Percentiles rank a stretch among this genome's conserved stretches.
These are phyloP conservation scores for Dactylellina parvicollis DNA, from an alignment of 2,329 filamentous ascomycete genomes.

Conservation along the genomic window DNA sequence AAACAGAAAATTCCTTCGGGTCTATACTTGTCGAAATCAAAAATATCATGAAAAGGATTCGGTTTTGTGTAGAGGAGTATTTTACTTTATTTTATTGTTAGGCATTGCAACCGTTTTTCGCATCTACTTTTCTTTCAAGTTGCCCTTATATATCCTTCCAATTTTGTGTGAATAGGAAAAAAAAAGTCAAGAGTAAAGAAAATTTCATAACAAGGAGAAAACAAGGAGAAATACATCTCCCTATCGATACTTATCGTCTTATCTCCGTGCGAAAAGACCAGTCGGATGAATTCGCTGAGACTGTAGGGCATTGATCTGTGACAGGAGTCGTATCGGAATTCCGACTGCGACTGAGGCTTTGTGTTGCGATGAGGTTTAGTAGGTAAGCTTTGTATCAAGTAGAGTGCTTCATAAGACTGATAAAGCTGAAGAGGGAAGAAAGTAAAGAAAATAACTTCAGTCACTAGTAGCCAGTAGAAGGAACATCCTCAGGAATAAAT, in stretches of 20 bases:
- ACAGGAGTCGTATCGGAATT: constrained; percentile 1
- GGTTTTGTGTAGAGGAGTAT: constrained; percentile 14
- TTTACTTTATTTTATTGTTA: no score
- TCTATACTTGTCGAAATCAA: constrained; percentile 4
- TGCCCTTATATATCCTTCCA: background rate
- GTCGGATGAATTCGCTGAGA: constrained; percentile 17
- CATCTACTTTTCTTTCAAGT: background rate
- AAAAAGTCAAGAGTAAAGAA: background rate
- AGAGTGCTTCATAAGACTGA: background rate
- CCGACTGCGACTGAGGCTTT: constrained; percentile 25
- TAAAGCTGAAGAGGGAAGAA: background rate
- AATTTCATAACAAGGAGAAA: background rate
- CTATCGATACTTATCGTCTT: constrained; percentile 1
- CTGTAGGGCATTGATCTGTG: background rate
- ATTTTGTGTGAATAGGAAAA: constrained; percentile 8
- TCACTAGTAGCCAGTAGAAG: background rate
- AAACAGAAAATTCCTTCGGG: background rate
- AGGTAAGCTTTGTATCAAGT: background rate
- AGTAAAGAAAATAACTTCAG: background rate
- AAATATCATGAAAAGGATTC: background rate
- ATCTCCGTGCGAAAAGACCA: constrained; percentile 1
- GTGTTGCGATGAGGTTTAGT: constrained; percentile 32
- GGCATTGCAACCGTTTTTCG: background rate
- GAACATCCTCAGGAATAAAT: background rate
- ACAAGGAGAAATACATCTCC: background rate